A percentile compares a stretch with the other conserved stretches of the same genome.
Conservation (phyloP, 176 grass and related monocot species). For the Elymus sibiricus region DNA sequence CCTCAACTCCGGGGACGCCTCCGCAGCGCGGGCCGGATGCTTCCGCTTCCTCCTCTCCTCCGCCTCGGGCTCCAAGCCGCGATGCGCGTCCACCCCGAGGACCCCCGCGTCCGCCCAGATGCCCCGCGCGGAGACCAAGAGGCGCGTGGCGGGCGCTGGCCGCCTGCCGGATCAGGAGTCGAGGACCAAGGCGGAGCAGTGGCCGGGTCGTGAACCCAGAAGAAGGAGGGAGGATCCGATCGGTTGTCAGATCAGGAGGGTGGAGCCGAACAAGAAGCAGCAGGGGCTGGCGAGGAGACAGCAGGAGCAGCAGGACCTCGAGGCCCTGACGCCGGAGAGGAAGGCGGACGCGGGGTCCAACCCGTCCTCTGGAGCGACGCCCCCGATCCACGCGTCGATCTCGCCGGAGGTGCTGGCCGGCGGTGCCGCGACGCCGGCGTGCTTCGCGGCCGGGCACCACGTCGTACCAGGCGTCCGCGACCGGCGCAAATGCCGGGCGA, state of each 20-base stretch:
- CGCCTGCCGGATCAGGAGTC: constrained; percentile 29
- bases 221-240: background rate
- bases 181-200: background rate
- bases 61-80: constrained; percentile 21
- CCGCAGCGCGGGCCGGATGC: constrained; percentile 30
- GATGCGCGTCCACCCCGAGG: constrained; percentile 20
- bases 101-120: constrained; percentile 10
- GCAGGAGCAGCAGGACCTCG: background rate
- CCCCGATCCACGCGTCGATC: constrained; percentile 80
- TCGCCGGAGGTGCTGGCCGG: constrained; percentile 68
- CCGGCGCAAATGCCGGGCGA: constrained; percentile 74
- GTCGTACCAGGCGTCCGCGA: constrained; percentile 64
- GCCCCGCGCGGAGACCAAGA: background rate
- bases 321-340: constrained; percentile 56
- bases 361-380: constrained; percentile 44
- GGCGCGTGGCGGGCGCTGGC: background rate
- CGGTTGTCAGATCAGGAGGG: constrained; percentile 24
- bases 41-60: constrained; percentile 61
- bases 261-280: constrained; percentile 13
- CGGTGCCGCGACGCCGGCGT: constrained; percentile 56
- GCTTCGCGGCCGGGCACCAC: constrained; percentile 75
- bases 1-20: constrained; percentile 41
- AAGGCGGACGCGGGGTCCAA: constrained; percentile 28
- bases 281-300: background rate
- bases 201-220: background rate